Base-by-base conservation (phyloP, 345 rosid genomes). In the Ceriops tagal region DNA sequence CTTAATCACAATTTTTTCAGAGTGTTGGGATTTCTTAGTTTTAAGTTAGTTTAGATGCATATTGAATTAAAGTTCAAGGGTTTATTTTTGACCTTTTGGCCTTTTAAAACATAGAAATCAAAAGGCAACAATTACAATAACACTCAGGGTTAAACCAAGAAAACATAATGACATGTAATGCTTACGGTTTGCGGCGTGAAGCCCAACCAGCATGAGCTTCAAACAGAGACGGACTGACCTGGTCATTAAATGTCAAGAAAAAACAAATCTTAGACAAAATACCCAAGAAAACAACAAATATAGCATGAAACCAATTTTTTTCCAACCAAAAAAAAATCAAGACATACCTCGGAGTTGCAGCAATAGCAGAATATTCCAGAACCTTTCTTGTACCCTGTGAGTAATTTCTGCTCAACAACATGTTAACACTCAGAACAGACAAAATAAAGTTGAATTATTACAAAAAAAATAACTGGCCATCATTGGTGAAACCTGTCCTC, bases 141-240 rank as follows among this genome's bases (percentile, higher is more conserved):
- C 49, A 11, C 49, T 13, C 18, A 3, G 19, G 16, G 18, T 56
- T 24, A 34, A 47, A 39, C 56, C 58, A 34, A 65, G 53, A 27
- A 35, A 19, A 58, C 8, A 11, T 10, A 19, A 57, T 35, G 19
- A 7, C 8, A 60, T 7, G 39, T 35, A 75, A 13, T 52, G 83
- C 97, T 91, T 81, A 93, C 98, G 97, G 97, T 68, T 91, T 91
- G 69, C 97, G 88, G 61, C 98, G 96, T 61, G 82, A 71, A 58
- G 96, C 87, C 83, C 82, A 91, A 72, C 98, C 98, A 76, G 98
- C 98, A 89, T 93, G 98, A 73, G 96, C 89, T 87, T 93, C 98
- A 80, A 93, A 93, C 51, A 62, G 79, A 53, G 98, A 93, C 39
- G 98, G 92, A 71, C 98, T 93, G 69, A 93, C 78, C 97, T 93